Conservation (phyloP, 306 rosid species). For the Citrullus amarus region DNA sequence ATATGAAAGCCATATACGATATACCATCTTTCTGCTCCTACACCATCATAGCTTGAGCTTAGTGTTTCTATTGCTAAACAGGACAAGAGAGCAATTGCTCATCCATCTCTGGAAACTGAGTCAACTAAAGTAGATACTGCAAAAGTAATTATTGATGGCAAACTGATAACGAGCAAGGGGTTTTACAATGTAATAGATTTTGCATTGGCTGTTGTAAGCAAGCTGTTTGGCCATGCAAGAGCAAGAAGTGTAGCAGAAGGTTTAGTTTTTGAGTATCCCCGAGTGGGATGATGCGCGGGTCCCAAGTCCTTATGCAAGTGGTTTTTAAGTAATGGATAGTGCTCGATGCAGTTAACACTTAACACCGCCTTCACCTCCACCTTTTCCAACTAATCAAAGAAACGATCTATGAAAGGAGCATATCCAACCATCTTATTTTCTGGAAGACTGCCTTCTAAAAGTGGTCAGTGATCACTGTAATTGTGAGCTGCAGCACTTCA, state of each 20-base stretch:
- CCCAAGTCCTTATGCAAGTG: slow-evolving; percentile 2
- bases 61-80: slow-evolving; percentile 15
- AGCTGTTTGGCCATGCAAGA: slow-evolving; percentile 72
- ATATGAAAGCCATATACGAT: background rate
- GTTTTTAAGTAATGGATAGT: background rate
- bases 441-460: background rate
- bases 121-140: slow-evolving; percentile 36
- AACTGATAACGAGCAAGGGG: slow-evolving; percentile 72
- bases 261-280: slow-evolving; percentile 67
- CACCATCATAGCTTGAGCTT: background rate
- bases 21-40: slow-evolving; percentile 11
- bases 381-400: background rate
- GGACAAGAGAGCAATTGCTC: slow-evolving; percentile 59
- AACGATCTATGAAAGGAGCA: background rate
- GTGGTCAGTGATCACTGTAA: background rate
- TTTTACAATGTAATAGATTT: slow-evolving; percentile 54
- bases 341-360: background rate
- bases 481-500: slow-evolving; percentile 2
- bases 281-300: slow-evolving; percentile 15
- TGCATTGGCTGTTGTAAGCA: slow-evolving; percentile 67
- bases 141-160: slow-evolving; percentile 78
- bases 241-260: slow-evolving; percentile 97
- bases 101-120: slow-evolving; percentile 31
- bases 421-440: background rate
- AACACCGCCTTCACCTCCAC: background rate